phyloP scores from a whole-genome alignment of 2,329 filamentous ascomycete species.

The Ophiobolus disseminans region DNA sequence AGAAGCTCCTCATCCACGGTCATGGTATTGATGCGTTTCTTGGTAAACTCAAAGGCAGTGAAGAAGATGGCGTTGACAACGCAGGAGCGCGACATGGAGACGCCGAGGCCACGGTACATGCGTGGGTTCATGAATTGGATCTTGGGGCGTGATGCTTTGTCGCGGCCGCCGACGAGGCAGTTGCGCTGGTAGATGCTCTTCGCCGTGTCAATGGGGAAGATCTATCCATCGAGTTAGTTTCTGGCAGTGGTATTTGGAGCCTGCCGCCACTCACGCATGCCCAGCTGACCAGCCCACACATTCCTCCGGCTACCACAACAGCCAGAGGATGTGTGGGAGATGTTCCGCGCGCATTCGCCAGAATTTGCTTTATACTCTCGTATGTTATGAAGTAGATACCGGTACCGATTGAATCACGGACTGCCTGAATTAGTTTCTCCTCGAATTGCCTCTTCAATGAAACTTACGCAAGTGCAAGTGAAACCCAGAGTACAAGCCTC shows the following conservation, averaged over 20 bases:
- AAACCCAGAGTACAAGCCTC: slow-evolving; percentile 82
- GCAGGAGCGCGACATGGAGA: slow-evolving; percentile 83
- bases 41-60: slow-evolving; percentile 83
- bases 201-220: slow-evolving; percentile 74
- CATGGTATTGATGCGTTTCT: slow-evolving; percentile 62
- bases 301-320: slow-evolving; percentile 77
- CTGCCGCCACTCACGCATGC: slow-evolving; percentile 66
- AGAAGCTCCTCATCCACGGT: slow-evolving; percentile 47
- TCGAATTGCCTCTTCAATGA: background rate
- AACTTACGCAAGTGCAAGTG: slow-evolving; percentile 75
- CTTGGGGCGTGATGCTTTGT: slow-evolving; percentile 65
- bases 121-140: slow-evolving; percentile 78
- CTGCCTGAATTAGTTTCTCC: slow-evolving; percentile 52
- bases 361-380: slow-evolving; percentile 82
- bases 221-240: slow-evolving; percentile 42
- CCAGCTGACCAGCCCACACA: slow-evolving; percentile 86
- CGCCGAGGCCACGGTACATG: slow-evolving; percentile 81
- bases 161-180: slow-evolving; percentile 72
- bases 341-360: slow-evolving; percentile 75
- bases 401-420: slow-evolving; percentile 83
- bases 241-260: background rate
- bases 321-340: slow-evolving; percentile 80
- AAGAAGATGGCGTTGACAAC: slow-evolving; percentile 90
- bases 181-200: slow-evolving; percentile 88
- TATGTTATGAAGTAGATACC: slow-evolving; percentile 90